These are phyloP conservation scores for Artemisia annua DNA, from an alignment of 129 eudicot species.

Conservation along the genomic window DNA sequence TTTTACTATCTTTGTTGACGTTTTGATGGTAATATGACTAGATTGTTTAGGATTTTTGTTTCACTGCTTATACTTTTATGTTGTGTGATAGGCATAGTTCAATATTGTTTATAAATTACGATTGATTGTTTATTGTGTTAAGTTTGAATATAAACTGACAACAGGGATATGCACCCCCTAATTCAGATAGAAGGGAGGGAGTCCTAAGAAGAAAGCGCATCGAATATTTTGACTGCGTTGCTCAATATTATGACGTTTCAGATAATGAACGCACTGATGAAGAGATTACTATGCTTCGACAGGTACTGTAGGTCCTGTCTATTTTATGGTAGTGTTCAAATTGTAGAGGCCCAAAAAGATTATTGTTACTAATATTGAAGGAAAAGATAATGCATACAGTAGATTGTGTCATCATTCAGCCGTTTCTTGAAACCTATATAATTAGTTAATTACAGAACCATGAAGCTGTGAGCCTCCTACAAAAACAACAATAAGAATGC, in stretches of 20 bases:
- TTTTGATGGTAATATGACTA: conserved; percentile 7
- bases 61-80: not conserved
- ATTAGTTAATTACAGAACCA: too few relatives aligned
- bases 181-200: conserved; percentile 99
- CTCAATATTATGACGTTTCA: conserved; percentile 85
- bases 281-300: conserved; percentile 95
- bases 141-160: conserved; percentile 77
- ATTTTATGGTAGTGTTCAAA: conserved; percentile 8
- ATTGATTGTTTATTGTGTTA: conserved; percentile 32
- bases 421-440: not conserved
- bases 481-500: too few relatives aligned
- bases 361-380: not conserved
- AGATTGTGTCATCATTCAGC: not conserved
- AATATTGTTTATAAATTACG: conserved; percentile 10
- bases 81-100: not conserved
- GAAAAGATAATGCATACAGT: not conserved
- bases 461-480: too few relatives aligned
- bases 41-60: not conserved
- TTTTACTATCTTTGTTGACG: conserved; percentile 13
- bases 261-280: conserved; percentile 92
- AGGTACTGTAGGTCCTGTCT: conserved; percentile 48
- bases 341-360: not conserved
- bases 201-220: conserved; percentile 89
- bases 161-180: conserved; percentile 99
- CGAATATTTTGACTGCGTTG: conserved; percentile 90